Conservation (phyloP, 345 rosid genomes). For the Trapa incisa region DNA sequence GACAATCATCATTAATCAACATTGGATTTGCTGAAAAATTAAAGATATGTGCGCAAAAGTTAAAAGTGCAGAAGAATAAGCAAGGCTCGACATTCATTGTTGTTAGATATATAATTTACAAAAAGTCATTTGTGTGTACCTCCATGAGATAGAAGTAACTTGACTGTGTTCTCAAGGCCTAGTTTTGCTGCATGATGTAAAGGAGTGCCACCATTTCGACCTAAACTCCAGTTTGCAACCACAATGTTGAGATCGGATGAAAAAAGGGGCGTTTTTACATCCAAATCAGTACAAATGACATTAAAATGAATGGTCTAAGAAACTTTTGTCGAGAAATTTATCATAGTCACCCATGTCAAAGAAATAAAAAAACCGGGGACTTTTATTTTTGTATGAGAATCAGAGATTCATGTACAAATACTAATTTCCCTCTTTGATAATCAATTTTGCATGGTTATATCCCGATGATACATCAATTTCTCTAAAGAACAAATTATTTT, state of each 20-base stretch:
- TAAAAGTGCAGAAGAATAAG: neutral
- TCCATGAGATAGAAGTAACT: slow-evolving; percentile 68
- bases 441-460: neutral
- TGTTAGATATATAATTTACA: neutral
- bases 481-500: neutral
- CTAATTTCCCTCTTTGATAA: neutral
- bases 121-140: slow-evolving; percentile 27
- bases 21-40: slow-evolving; percentile 62
- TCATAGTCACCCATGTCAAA: neutral
- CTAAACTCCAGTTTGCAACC: slow-evolving; percentile 15
- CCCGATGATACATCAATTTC: neutral
- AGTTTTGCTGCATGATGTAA: slow-evolving; percentile 95
- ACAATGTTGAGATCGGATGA: neutral
- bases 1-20: slow-evolving; percentile 78
- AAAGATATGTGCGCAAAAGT: neutral
- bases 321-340: neutral
- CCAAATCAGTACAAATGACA: neutral
- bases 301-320: neutral
- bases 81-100: neutral
- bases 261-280: neutral
- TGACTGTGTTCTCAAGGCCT: slow-evolving; percentile 67
- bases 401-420: neutral
- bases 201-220: slow-evolving; percentile 83
- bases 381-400: neutral
- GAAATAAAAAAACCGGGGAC: neutral